Evolutionary conservation across 176 grass and related monocot species (phyloP).

Genomic region (Canna indica): DNA sequence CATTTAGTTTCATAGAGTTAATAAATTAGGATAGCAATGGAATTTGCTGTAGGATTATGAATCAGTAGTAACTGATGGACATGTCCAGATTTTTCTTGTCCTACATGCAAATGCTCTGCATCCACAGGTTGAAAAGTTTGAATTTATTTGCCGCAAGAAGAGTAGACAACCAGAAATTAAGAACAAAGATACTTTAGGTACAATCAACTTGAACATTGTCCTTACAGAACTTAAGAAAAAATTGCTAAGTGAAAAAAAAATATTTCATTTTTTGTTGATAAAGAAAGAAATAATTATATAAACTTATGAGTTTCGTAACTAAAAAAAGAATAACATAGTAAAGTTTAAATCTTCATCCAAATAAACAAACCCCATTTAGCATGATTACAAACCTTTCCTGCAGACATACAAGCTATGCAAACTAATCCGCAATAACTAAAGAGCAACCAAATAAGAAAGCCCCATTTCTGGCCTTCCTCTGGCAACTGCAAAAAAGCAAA

Average conservation of each 20-base stretch:
- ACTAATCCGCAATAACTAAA: constrained; percentile 88
- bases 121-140: neutral
- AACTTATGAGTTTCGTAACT: neutral
- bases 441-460: constrained; percentile 94
- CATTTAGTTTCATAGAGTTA: neutral
- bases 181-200: neutral
- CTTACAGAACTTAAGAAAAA: neutral
- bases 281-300: neutral
- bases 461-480: constrained; percentile 98
- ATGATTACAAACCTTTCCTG: constrained; percentile 63
- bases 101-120: neutral
- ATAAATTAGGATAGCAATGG: neutral
- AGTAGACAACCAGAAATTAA: neutral
- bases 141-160: neutral
- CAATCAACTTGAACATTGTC: neutral
- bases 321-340: neutral
- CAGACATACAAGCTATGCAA: constrained; percentile 81
- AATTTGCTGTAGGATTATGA: neutral
- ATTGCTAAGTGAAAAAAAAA: neutral
- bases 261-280: neutral
- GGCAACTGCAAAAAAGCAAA: constrained; percentile 49
- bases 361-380: neutral
- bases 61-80: neutral
- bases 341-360: neutral
- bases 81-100: neutral